Evolutionary conservation across 1,284 basidiomycete genomes (phyloP).

Genomic region (Malassezia brasiliensis): DNA sequence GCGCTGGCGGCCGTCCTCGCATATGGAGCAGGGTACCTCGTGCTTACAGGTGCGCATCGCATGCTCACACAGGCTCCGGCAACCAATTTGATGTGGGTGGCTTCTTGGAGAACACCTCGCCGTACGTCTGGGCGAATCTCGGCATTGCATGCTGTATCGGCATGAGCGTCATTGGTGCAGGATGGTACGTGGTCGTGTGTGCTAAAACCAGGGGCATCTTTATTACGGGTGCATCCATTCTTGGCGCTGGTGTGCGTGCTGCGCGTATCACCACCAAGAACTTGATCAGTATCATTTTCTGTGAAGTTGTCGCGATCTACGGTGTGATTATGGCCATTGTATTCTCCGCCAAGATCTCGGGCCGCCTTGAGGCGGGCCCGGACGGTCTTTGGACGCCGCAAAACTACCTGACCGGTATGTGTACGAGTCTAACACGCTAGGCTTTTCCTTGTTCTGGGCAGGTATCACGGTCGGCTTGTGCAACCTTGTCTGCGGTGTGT

Average conservation of each 20-base stretch:
- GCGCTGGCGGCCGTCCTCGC: slow-evolving; percentile 3
- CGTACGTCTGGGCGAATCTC: slow-evolving; percentile 81
- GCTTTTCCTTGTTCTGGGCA: slow-evolving; percentile 45
- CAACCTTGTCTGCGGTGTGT: slow-evolving; percentile 44
- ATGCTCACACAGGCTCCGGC: slow-evolving; percentile 22
- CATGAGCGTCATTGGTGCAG: slow-evolving; percentile 83
- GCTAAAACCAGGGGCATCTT: slow-evolving; percentile 74
- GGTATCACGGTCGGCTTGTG: slow-evolving; percentile 45
- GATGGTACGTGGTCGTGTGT: slow-evolving; percentile 60
- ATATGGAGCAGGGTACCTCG: slow-evolving; percentile 13
- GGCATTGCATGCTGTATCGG: slow-evolving; percentile 91
- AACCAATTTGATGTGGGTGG: slow-evolving; percentile 29
- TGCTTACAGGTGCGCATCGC: slow-evolving; percentile 5
- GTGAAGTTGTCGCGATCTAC: slow-evolving; percentile 95
- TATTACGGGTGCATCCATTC: slow-evolving; percentile 83
- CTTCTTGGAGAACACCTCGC: slow-evolving; percentile 85
- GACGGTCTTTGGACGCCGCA: slow-evolving; percentile 31
- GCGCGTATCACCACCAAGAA: slow-evolving; percentile 96
- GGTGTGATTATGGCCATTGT: slow-evolving; percentile 61
- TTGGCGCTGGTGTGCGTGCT: slow-evolving; percentile 86
- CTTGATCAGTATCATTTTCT: slow-evolving; percentile 89
- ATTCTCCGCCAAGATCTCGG: slow-evolving; percentile 43
- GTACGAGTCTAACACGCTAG: background rate
- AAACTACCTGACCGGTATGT: slow-evolving; percentile 40
- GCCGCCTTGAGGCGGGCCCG: slow-evolving; percentile 26